These are phyloP conservation scores for Protomyces inundatus DNA, from an alignment of 1,139 yeast genomes.

Conservation along the genomic window DNA sequence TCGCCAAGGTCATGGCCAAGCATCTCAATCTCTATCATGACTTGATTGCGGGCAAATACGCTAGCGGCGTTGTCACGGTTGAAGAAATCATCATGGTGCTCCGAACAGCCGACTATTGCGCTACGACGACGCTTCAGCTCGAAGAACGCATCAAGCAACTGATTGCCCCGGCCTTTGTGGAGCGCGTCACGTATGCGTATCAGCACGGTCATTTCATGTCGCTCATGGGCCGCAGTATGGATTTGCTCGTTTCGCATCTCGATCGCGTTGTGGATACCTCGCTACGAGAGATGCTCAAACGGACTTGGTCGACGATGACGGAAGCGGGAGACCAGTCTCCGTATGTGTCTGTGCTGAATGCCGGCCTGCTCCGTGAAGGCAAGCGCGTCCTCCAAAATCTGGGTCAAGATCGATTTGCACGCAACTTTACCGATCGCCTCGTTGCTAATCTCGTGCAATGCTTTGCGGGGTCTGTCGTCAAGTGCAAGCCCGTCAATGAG, in stretches of 20 bases:
- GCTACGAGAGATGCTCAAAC: conserved; percentile 82
- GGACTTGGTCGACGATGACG: conserved; percentile 64
- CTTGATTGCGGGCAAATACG: conserved; percentile 55
- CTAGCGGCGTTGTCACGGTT: conserved; percentile 42
- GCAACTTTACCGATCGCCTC: conserved; percentile 70
- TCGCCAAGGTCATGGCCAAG: conserved; percentile 61
- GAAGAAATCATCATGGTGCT: conserved; percentile 65
- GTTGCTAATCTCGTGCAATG: conserved; percentile 59
- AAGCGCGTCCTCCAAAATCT: conserved; percentile 54
- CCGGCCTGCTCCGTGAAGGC: conserved; percentile 30
- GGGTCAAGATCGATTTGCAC: conserved; percentile 62
- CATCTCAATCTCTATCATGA: conserved; percentile 63
- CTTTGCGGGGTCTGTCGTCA: conserved; percentile 55
- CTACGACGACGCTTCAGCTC: conserved; percentile 69
- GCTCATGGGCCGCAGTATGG: conserved; percentile 56
- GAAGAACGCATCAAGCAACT: conserved; percentile 58
- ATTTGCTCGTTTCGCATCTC: conserved; percentile 54
- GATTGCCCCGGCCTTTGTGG: conserved; percentile 43
- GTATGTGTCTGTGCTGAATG: conserved; percentile 31
- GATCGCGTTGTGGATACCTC: conserved; percentile 59
- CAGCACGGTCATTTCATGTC: conserved; percentile 55
- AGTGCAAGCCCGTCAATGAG: conserved; percentile 60
- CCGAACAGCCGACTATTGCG: conserved; percentile 86
- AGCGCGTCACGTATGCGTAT: conserved; percentile 49
- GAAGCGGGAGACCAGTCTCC: conserved; percentile 62